A percentile compares a stretch with the other conserved stretches of the same genome.
phyloP scores from a whole-genome alignment of 202 grass and related monocot species.

The Setaria italica region DNA sequence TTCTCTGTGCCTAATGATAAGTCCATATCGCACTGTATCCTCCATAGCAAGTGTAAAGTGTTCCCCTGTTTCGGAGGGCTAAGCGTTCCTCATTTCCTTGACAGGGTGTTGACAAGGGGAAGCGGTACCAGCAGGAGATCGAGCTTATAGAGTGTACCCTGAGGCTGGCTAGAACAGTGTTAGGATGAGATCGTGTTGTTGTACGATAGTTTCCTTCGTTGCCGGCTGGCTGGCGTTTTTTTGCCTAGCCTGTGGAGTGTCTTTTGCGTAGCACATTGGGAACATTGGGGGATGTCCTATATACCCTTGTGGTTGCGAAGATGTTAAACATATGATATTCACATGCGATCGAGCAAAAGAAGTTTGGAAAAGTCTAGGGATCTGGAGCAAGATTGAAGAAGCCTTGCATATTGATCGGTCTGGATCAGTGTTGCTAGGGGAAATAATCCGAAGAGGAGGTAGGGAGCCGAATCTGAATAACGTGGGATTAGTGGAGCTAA shows the following conservation, averaged over 20 bases:
- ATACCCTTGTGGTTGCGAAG: too few species aligned
- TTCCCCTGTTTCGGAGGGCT: not conserved
- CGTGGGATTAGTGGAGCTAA: too few species aligned
- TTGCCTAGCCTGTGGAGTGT: not conserved
- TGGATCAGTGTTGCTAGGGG: too few species aligned
- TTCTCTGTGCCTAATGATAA: not conserved
- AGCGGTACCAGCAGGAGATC: slow-evolving; percentile 53
- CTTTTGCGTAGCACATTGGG: too few species aligned
- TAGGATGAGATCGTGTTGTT: slow-evolving; percentile 31
- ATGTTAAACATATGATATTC: too few species aligned
- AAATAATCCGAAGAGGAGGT: too few species aligned
- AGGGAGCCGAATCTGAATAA: too few species aligned
- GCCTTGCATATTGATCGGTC: too few species aligned
- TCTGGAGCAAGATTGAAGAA: too few species aligned
- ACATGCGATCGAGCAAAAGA: too few species aligned
- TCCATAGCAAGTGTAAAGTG: not conserved
- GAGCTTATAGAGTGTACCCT: slow-evolving; percentile 64
- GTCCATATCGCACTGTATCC: not conserved
- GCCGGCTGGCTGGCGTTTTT: not conserved
- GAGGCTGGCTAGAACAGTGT: slow-evolving; percentile 54
- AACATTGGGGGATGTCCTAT: too few species aligned
- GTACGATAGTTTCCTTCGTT: not conserved
- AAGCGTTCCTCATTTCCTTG: slow-evolving; percentile 6
- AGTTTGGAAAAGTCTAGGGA: too few species aligned
- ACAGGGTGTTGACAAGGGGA: slow-evolving; percentile 47